phyloP scores from a whole-genome alignment of 768 basidiomycete genomes.

The Naganishia friedmannii region DNA sequence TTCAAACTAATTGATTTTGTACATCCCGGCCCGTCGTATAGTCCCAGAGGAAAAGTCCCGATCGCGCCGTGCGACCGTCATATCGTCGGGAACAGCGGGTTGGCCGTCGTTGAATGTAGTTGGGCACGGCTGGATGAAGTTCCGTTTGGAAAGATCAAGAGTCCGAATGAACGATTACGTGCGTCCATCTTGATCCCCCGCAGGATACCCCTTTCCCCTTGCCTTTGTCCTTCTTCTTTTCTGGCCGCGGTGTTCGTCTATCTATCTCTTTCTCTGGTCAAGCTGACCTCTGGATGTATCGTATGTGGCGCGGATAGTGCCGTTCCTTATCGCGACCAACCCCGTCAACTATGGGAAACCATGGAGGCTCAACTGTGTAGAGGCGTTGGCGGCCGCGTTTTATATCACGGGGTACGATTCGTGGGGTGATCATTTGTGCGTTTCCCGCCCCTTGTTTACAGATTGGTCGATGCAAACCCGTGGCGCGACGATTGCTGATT shows the following conservation, averaged over 20 bases:
- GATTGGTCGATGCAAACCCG: background rate
- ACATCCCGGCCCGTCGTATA: too few relatives aligned
- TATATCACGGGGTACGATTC: slow-evolving; percentile 83
- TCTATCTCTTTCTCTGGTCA: too few relatives aligned
- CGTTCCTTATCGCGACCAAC: slow-evolving; percentile 90
- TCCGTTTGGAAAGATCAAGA: slow-evolving; percentile 87
- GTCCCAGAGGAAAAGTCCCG: slow-evolving; percentile 76
- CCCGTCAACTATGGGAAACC: slow-evolving; percentile 98
- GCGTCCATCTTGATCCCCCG: too few relatives aligned
- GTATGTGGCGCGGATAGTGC: slow-evolving; percentile 60
- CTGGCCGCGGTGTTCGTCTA: too few relatives aligned
- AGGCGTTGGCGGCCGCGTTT: slow-evolving; percentile 83
- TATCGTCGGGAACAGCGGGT: slow-evolving; percentile 67
- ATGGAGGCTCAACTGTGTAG: slow-evolving; percentile 91
- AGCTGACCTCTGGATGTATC: too few relatives aligned
- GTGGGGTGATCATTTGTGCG: slow-evolving; percentile 68
- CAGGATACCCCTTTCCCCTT: too few relatives aligned
- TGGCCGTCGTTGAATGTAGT: slow-evolving; percentile 98
- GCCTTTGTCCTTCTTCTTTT: background rate
- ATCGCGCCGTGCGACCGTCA: slow-evolving; percentile 82
- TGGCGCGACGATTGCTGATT: background rate
- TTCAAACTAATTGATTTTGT: too few relatives aligned
- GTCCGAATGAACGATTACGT: slow-evolving; percentile 88
- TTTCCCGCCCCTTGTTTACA: background rate
- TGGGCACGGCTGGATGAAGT: slow-evolving; percentile 96